These are phyloP conservation scores for Colletotrichum spinosum DNA, from an alignment of 2,329 filamentous ascomycete genomes.

Conservation along the genomic window DNA sequence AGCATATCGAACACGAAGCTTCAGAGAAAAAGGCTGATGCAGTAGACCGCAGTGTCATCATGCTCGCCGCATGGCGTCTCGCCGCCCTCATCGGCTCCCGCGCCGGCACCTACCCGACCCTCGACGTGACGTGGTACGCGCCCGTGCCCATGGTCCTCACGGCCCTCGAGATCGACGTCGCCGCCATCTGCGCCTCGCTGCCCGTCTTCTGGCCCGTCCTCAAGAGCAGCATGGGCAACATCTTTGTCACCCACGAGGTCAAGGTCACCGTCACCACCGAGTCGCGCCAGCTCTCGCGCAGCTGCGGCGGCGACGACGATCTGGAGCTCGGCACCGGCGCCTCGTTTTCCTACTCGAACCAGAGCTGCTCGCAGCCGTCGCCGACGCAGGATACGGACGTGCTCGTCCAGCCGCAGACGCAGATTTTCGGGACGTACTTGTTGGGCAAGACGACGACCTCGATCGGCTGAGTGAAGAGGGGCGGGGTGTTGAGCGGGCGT, in stretches of 20 bases:
- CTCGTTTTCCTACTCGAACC: constrained; percentile 1
- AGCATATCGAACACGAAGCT: no score
- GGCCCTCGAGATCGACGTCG: constrained; percentile 47
- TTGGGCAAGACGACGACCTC: constrained; percentile 20
- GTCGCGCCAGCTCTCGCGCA: not conserved
- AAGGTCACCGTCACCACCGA: constrained; percentile 39
- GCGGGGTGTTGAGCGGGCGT: not conserved
- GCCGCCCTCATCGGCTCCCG: constrained; percentile 44
- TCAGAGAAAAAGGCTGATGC: not conserved
- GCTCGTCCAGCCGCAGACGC: not conserved
- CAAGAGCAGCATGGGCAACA: constrained; percentile 42
- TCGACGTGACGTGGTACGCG: constrained; percentile 51
- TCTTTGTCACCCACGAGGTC: constrained; percentile 52
- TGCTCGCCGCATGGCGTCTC: constrained; percentile 46
- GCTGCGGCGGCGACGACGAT: constrained; percentile 25
- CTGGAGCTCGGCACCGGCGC: constrained; percentile 9
- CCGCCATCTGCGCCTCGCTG: constrained; percentile 32
- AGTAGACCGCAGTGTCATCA: constrained; percentile 1
- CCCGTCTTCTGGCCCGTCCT: constrained; percentile 41
- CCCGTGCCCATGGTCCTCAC: constrained; percentile 47
- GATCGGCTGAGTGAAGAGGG: not conserved
- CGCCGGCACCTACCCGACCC: constrained; percentile 47
- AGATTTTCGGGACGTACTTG: constrained; percentile 24
- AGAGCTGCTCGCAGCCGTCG: constrained; percentile 7
- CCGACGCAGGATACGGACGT: constrained; percentile 10